Evolutionary conservation across 495 filamentous ascomycete genomes (phyloP).

Genomic region (Aspergillus wentii): DNA sequence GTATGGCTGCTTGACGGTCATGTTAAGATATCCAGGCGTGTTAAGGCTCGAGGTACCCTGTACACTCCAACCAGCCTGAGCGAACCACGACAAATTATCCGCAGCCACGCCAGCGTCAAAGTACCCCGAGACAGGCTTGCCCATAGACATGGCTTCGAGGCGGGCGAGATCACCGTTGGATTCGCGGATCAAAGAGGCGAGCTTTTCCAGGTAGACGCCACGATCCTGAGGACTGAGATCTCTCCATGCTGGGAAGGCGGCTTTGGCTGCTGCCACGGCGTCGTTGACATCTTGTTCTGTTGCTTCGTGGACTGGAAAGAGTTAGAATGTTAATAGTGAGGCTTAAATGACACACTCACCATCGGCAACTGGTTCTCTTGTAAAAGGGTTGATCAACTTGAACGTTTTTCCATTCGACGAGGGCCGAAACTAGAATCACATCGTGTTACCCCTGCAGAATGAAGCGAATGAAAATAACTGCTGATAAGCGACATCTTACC

Average conservation of each 20-base stretch:
- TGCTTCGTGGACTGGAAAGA: slow-evolving; percentile 37
- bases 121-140: slow-evolving; percentile 23
- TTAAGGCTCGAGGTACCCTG: slow-evolving; percentile 54
- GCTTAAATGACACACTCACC: slow-evolving; percentile 12
- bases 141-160: slow-evolving; percentile 33
- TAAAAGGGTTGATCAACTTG: slow-evolving; percentile 38
- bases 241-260: slow-evolving; percentile 55
- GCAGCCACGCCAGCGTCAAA: slow-evolving; percentile 14
- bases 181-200: slow-evolving; percentile 45
- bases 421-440: slow-evolving; percentile 37
- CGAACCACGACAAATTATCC: slow-evolving; percentile 20
- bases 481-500: slow-evolving; percentile 14
- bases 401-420: slow-evolving; percentile 42
- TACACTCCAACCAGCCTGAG: slow-evolving; percentile 23
- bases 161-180: slow-evolving; percentile 43
- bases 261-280: slow-evolving; percentile 55
- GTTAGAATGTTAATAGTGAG: slow-evolving; percentile 1
- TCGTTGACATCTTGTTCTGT: slow-evolving; percentile 48
- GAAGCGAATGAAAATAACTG: background rate
- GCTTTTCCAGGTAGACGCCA: slow-evolving; percentile 43
- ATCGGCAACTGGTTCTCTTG: slow-evolving; percentile 36
- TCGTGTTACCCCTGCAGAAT: background rate
- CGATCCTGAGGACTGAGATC: slow-evolving; percentile 39
- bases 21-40: slow-evolving; percentile 51
- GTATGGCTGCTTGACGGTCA: slow-evolving; percentile 25